These are phyloP conservation scores for Avena eriantha DNA, from an alignment of 176 grass and related monocot species.

Conservation along the genomic window DNA sequence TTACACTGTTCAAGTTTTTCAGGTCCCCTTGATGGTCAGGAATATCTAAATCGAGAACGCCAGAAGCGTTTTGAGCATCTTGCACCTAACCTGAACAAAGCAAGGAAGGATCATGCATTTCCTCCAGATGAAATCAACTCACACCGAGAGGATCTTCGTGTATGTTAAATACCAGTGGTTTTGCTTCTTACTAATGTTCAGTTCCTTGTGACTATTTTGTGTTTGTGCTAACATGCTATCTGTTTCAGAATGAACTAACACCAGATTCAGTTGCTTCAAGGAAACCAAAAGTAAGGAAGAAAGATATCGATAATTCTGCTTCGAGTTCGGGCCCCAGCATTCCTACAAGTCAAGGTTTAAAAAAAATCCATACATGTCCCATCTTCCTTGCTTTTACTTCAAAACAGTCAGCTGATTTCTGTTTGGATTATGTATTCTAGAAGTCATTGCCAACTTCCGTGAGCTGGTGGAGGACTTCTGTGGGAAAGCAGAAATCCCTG, in stretches of 20 bases:
- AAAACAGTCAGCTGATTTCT: slow-evolving; percentile 23
- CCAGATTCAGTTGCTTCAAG: slow-evolving; percentile 68
- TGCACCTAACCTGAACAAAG: slow-evolving; percentile 42
- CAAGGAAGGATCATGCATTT: slow-evolving; percentile 58
- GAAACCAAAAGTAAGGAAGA: slow-evolving; percentile 91
- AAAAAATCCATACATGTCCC: slow-evolving; percentile 7
- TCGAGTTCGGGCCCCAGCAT: slow-evolving; percentile 59
- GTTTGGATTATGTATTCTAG: slow-evolving; percentile 58
- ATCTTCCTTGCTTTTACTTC: slow-evolving; percentile 35
- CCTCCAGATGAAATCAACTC: slow-evolving; percentile 52
- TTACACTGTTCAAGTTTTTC: slow-evolving; percentile 84
- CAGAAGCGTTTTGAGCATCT: slow-evolving; percentile 62
- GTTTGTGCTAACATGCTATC: slow-evolving; percentile 43
- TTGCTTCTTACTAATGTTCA: slow-evolving; percentile 42
- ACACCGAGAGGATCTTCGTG: slow-evolving; percentile 57
- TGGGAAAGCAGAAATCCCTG: slow-evolving; percentile 72
- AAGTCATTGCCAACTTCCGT: slow-evolving; percentile 69
- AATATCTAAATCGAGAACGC: slow-evolving; percentile 55
- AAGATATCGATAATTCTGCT: slow-evolving; percentile 59
- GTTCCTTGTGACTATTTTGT: slow-evolving; percentile 33
- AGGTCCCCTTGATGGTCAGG: slow-evolving; percentile 67
- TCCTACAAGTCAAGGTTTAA: slow-evolving; percentile 76
- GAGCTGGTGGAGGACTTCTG: slow-evolving; percentile 94
- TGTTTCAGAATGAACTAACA: slow-evolving; percentile 64
- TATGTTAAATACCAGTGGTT: slow-evolving; percentile 54